phyloP scores from a whole-genome alignment of 139 green algal genomes.

The Asterochloris erici region DNA sequence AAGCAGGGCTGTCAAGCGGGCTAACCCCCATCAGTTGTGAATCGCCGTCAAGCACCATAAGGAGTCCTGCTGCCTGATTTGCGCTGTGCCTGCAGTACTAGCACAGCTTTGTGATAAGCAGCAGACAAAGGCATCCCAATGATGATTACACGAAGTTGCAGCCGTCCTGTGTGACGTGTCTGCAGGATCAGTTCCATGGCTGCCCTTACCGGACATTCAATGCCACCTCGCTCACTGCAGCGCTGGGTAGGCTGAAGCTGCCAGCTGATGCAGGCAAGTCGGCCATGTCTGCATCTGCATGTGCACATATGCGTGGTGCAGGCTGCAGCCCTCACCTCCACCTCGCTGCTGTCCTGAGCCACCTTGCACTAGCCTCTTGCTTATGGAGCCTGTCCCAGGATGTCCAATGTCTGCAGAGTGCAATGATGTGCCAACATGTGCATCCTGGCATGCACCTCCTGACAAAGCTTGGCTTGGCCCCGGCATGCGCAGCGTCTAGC shows the following conservation, averaged over 20 bases:
- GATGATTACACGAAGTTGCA: not conserved
- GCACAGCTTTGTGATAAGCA: not conserved
- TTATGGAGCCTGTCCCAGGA: no score
- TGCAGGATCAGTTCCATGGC: constrained; percentile 66
- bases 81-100: no score
- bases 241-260: constrained; percentile 69
- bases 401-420: no score
- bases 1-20: not conserved
- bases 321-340: no score
- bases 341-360: no score
- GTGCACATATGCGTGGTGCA: no score
- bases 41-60: not conserved
- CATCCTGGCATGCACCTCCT: no score
- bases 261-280: constrained; percentile 47
- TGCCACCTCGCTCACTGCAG: constrained; percentile 50
- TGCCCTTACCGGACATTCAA: constrained; percentile 89
- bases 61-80: not conserved
- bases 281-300: no score
- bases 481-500: constrained; percentile 28
- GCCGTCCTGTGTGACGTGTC: not conserved
- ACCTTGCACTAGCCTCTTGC: no score
- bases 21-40: not conserved
- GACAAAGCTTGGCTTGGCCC: no score
- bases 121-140: not conserved
- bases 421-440: no score